Evolutionary conservation across 345 rosid genomes (phyloP), one percentile per base, ranked within the genome.

Genomic region (Populus tremula): DNA sequence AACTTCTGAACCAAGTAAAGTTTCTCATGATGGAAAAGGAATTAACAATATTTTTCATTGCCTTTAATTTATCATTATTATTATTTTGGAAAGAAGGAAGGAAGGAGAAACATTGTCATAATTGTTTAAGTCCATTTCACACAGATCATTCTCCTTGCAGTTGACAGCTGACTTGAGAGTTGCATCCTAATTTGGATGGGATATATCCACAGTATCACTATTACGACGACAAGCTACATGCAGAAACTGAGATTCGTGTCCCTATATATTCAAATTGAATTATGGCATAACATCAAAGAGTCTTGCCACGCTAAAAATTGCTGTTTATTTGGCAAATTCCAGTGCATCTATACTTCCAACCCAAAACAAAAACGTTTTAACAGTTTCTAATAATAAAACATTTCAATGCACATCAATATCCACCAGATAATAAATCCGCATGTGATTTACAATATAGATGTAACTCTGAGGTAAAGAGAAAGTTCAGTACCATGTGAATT

Each of bases 401-500:
- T 0, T 67, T 11, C 12, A 33, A 54, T 47, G 65, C 64, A 68
- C 71, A 69, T 25, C 56, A 73, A 71, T 47, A 36, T 13, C 5
- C 49, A 49, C 35, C 33, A 39, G 59, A 49, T 8, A 11, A 35
- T 23, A 49, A 64, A 70, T 50, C 18, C 13, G 41, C 33, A 14
- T 50, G 16, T 21, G 45, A 36, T 10, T 17, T 47, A 47, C 16
- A 59, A 61, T 14, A 49, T n/a, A 67, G 11, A 29, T 17, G 59
- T 16, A 29, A 41, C 3, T 66, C 39, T 53, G 16, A 74, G 54
- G 38, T 18, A 74, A 17, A 56, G 36, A 59, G 45, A 69, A 43
- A 65, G 31, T 20, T 38, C n/a, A 50, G 66, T 87, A 91, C 93
- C 95, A 91, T 91, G 76, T 89, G 92, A 70, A 91, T 88, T 79